A percentile compares a stretch with the other conserved stretches of the same genome.
phyloP scores from a whole-genome alignment of 805 yeast species.

The Teunomyces pallodes region DNA sequence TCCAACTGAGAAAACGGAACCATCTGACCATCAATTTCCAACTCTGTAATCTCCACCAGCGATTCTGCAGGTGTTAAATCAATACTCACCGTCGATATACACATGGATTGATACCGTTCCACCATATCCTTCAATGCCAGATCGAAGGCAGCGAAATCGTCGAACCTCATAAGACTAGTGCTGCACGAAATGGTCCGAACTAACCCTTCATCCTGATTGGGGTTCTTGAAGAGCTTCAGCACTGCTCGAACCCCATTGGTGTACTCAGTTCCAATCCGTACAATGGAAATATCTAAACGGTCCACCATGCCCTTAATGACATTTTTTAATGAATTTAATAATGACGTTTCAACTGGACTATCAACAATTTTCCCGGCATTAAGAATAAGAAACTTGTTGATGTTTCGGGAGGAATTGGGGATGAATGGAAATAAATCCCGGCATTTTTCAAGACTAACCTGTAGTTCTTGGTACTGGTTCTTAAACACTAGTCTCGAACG shows the following conservation, averaged over 20 bases:
- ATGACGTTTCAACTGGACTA: neutral
- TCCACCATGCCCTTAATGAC: slow-evolving; percentile 11
- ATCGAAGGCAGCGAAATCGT: slow-evolving; percentile 16
- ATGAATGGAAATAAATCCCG: slow-evolving; percentile 26
- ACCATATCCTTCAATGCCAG: slow-evolving; percentile 12
- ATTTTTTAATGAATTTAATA: neutral
- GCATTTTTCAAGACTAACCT: slow-evolving; percentile 25
- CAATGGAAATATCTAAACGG: slow-evolving; percentile 21
- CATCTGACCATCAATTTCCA: slow-evolving; percentile 25
- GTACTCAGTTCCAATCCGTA: slow-evolving; percentile 21
- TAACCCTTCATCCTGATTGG: slow-evolving; percentile 4
- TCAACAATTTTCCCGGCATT: slow-evolving; percentile 1
- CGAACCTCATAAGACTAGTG: slow-evolving; percentile 16
- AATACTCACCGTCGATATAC: slow-evolving; percentile 20
- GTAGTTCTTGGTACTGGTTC: slow-evolving; percentile 21
- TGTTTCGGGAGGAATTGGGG: slow-evolving; percentile 7
- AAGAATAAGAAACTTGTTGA: slow-evolving; percentile 11
- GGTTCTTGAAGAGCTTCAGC: slow-evolving; percentile 9
- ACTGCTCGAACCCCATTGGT: slow-evolving; percentile 15
- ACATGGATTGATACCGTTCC: slow-evolving; percentile 15
- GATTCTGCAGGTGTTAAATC: slow-evolving; percentile 14
- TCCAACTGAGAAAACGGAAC: slow-evolving; percentile 9
- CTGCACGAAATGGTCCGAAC: slow-evolving; percentile 13
- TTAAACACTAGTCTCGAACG: slow-evolving; percentile 10
- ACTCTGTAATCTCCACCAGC: slow-evolving; percentile 13